Base-by-base conservation (phyloP, 495 filamentous ascomycete species). In the Aspergillus sparsus region DNA sequence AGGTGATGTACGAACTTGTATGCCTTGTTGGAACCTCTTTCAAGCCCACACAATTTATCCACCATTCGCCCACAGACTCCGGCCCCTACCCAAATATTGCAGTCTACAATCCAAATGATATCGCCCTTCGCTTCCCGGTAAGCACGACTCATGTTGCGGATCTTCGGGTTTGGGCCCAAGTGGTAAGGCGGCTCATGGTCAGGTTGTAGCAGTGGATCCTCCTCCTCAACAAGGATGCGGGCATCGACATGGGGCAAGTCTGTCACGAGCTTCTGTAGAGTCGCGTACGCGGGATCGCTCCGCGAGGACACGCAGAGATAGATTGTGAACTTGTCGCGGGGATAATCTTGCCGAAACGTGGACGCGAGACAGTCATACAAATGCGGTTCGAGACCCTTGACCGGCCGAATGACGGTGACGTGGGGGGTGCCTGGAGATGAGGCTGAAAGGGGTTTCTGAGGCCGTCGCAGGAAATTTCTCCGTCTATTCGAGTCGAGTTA, bases 1-100 rank as follows among this genome's bases (percentile, higher is more conserved):
- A 98, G 77, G 67, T 97, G 95, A 69, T 99, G 95, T 8, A 98
- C 93, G 62, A 98, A 94, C 67, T 98, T 99, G 79, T 90, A 92
- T 57, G 86, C 88, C 63, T 73, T 81, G 7, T 74, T 70, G 12
- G 77, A 73, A 21, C 69, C 61, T 1, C 78, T 60, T 6, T 61
- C 74, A 50, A 82, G 85, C 2, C 95, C 95, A 64, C 83, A 89
- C 16, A 99, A 80, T 66, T 85, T 83, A 69, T 93, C 91, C 5
- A 97, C 90, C 87, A 96, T 94, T 36, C 93, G 83, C 5, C 86
- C 91, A 39, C 86, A 85, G 0, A 91, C 92, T 11, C 89, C 86
- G 27, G 81, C 85, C 9, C 85, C 85, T 33, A 98, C 81, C 95
- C 95, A 99, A 44, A 98, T 85, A 69, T 99, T 99, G 75, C 92